Conservation (phyloP, 495 filamentous ascomycete species). For the Neurospora terricola region DNA sequence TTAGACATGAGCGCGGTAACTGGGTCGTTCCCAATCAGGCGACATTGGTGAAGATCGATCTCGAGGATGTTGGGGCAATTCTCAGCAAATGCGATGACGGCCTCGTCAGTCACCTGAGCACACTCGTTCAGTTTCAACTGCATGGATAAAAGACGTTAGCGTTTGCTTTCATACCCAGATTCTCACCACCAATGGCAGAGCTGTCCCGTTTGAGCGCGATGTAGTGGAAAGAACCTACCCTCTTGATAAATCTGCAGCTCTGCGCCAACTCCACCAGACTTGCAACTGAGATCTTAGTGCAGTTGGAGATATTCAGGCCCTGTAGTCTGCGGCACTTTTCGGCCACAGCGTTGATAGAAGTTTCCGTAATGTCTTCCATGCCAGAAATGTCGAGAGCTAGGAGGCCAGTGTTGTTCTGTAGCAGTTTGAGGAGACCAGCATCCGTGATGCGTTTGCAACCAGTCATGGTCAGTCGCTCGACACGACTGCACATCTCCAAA, state of each 20-base stretch:
- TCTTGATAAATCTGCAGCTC: constrained; percentile 76
- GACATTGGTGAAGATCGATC: constrained; percentile 88
- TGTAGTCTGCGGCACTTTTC: constrained; percentile 76
- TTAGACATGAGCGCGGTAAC: constrained; percentile 67
- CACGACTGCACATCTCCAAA: constrained; percentile 73
- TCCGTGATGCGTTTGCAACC: constrained; percentile 83
- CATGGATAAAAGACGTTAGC: constrained; percentile 19
- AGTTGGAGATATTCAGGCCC: constrained; percentile 86
- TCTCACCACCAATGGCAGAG: background rate
- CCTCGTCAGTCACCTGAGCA: constrained; percentile 60
- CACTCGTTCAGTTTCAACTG: constrained; percentile 95
- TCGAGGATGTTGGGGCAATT: constrained; percentile 89
- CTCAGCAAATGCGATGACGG: constrained; percentile 75
- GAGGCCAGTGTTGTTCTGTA: constrained; percentile 70
- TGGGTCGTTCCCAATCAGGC: constrained; percentile 65
- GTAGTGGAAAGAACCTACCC: constrained; percentile 45
- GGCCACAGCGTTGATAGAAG: constrained; percentile 69
- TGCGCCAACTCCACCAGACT: constrained; percentile 74
- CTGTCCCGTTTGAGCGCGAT: background rate
- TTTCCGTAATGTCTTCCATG: constrained; percentile 68
- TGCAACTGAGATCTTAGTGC: constrained; percentile 72
- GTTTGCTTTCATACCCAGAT: constrained; percentile 2
- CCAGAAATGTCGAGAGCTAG: constrained; percentile 87
- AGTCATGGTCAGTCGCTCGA: constrained; percentile 90
- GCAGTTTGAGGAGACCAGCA: constrained; percentile 64